Evolutionary conservation across 352 stramenopile genomes (phyloP).

Genomic region (Halophytophthora polymorphica): DNA sequence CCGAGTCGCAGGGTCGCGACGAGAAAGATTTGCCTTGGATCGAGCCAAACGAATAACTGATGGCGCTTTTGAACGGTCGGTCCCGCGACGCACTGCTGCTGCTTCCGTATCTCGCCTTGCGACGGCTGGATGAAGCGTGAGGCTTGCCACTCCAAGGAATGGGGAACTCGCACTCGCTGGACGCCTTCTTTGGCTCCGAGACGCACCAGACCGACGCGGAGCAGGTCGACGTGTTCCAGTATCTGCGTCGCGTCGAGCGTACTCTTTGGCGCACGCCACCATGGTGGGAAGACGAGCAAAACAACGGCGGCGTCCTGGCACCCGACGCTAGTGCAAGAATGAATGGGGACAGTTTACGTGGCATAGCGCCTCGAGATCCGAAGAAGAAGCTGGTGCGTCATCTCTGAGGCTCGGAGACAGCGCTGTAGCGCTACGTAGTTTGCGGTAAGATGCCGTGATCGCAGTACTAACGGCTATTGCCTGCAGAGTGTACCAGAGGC

Average conservation of each 20-base stretch:
- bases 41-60: too few relatives aligned
- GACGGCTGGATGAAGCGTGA: too few relatives aligned
- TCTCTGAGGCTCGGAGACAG: not conserved
- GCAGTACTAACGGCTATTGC: conserved; percentile 1
- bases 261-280: conserved; percentile 36
- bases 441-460: too few relatives aligned
- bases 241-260: conserved; percentile 41
- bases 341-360: conserved; percentile 7
- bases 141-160: conserved; percentile 15
- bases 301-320: not conserved
- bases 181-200: conserved; percentile 40
- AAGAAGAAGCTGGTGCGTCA: conserved; percentile 20
- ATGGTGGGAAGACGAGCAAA: conserved; percentile 24
- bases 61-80: too few relatives aligned
- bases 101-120: too few relatives aligned
- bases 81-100: too few relatives aligned
- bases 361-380: conserved; percentile 12
- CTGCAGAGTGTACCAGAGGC: conserved; percentile 43
- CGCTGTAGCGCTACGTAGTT: not conserved
- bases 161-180: conserved; percentile 48
- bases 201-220: conserved; percentile 28
- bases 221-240: conserved; percentile 38
- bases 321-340: not conserved
- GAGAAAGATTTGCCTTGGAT: too few relatives aligned
- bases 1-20: too few relatives aligned